phyloP scores from a whole-genome alignment of 768 basidiomycete species.

The Boletus sp. region DNA sequence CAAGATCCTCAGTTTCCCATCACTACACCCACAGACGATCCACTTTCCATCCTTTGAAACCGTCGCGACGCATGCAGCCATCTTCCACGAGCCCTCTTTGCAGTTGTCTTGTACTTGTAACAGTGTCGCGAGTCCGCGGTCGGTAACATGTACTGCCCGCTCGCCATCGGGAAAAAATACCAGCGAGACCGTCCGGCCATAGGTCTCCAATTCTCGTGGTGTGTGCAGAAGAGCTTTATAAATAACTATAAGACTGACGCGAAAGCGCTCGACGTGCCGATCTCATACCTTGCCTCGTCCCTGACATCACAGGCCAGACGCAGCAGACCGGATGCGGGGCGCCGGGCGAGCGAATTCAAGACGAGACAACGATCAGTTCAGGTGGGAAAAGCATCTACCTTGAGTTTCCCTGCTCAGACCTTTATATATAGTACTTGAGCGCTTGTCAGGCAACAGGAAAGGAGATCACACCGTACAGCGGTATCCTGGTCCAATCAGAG shows the following conservation, averaged over 20 bases:
- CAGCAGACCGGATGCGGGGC: neutral
- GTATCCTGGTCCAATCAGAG: neutral
- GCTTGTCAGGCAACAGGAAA: neutral
- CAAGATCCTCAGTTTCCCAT: conserved; percentile 1
- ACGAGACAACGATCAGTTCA: neutral
- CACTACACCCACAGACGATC: conserved; percentile 1
- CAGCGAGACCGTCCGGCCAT: neutral
- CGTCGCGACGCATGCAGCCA: neutral
- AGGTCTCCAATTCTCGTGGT: neutral
- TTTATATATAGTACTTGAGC: neutral
- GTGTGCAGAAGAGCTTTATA: neutral
- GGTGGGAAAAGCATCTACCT: neutral
- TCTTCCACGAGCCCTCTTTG: neutral
- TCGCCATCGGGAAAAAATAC: conserved; percentile 1
- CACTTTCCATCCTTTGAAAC: conserved; percentile 1
- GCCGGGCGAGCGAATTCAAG: neutral
- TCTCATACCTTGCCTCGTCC: conserved; percentile 1
- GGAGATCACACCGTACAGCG: neutral
- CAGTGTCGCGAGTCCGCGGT: neutral
- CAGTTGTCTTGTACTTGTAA: neutral
- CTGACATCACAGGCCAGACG: neutral
- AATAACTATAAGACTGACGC: neutral
- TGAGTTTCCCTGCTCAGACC: neutral
- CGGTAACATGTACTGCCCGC: neutral
- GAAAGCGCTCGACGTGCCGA: neutral